phyloP scores from a whole-genome alignment of 345 rosid genomes.

The Odontarrhena argentea region DNA sequence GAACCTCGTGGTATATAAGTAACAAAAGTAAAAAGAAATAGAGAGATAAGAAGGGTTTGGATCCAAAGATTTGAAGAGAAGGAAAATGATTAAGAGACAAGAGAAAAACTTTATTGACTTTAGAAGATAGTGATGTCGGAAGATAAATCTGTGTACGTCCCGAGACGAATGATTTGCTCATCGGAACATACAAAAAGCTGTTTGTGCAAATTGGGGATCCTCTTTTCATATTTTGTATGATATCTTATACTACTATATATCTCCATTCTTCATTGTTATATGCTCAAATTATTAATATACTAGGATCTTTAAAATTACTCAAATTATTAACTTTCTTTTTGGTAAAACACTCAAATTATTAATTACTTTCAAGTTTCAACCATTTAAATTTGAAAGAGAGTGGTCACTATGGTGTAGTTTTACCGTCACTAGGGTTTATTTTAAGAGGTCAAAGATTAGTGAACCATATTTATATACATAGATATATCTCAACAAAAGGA shows the following conservation, averaged over 20 bases:
- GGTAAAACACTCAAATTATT: no score
- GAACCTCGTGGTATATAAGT: constrained; percentile 17
- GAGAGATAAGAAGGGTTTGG: constrained; percentile 15
- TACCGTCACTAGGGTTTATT: no score
- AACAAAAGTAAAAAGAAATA: constrained; percentile 7
- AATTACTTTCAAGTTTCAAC: background rate
- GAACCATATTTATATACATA: background rate
- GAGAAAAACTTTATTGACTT: constrained; percentile 38
- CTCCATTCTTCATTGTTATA: constrained; percentile 3
- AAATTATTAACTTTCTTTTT: background rate
- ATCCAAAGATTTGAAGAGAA: constrained; percentile 31
- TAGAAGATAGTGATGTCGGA: constrained; percentile 45
- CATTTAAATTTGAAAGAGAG: constrained; percentile 19
- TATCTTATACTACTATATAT: background rate
- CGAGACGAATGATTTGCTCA: constrained; percentile 44
- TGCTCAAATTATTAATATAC: constrained; percentile 30
- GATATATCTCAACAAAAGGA: constrained; percentile 1
- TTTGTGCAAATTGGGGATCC: constrained; percentile 41
- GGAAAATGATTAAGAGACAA: constrained; percentile 43
- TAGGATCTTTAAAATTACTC: constrained; percentile 25
- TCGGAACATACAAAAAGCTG: constrained; percentile 44
- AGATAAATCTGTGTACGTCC: constrained; percentile 44
- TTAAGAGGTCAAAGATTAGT: no score
- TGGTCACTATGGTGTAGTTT: constrained; percentile 8
- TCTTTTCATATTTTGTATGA: constrained; percentile 21